Evolutionary conservation across 2,329 filamentous ascomycete species (phyloP).

Genomic region (Phoma herbarum): DNA sequence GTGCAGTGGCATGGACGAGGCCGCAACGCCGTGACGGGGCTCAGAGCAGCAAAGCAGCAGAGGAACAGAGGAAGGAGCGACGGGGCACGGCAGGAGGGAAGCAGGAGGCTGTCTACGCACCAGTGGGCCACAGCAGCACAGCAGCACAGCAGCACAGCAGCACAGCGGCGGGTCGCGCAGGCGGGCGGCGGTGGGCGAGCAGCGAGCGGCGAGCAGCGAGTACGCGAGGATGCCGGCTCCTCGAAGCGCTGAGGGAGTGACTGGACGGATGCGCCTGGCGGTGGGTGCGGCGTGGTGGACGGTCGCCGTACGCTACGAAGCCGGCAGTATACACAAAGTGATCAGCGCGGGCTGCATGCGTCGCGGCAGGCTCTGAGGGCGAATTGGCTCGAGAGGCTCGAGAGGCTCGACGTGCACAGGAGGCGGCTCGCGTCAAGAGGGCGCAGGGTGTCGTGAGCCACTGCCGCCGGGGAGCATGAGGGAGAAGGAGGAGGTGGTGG

Average conservation of each 20-base stretch:
- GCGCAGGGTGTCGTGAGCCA: slow-evolving; percentile 10
- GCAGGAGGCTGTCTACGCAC: slow-evolving; percentile 39
- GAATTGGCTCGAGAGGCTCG: neutral
- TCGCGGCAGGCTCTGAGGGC: slow-evolving; percentile 6
- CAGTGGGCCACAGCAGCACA: slow-evolving; percentile 16
- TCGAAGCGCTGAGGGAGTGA: slow-evolving; percentile 54
- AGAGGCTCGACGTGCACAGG: neutral
- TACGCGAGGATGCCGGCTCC: slow-evolving; percentile 55
- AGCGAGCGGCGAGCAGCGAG: too few species aligned
- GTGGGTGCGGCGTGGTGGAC: neutral
- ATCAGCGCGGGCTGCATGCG: slow-evolving; percentile 9
- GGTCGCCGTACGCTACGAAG: neutral
- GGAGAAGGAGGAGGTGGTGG: slow-evolving; percentile 9
- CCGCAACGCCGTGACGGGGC: neutral
- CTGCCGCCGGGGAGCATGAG: slow-evolving; percentile 15
- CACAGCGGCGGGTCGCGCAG: neutral
- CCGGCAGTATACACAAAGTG: neutral
- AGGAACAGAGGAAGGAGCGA: slow-evolving; percentile 13
- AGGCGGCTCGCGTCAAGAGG: neutral
- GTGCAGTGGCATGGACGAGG: neutral
- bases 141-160: too few species aligned
- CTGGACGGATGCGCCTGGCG: slow-evolving; percentile 26
- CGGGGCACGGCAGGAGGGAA: slow-evolving; percentile 25
- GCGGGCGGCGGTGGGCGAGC: neutral
- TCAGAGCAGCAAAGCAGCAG: slow-evolving; percentile 1